These are phyloP conservation scores for Schizophyllum commune DNA, from an alignment of 1,284 basidiomycete genomes.

Conservation along the genomic window DNA sequence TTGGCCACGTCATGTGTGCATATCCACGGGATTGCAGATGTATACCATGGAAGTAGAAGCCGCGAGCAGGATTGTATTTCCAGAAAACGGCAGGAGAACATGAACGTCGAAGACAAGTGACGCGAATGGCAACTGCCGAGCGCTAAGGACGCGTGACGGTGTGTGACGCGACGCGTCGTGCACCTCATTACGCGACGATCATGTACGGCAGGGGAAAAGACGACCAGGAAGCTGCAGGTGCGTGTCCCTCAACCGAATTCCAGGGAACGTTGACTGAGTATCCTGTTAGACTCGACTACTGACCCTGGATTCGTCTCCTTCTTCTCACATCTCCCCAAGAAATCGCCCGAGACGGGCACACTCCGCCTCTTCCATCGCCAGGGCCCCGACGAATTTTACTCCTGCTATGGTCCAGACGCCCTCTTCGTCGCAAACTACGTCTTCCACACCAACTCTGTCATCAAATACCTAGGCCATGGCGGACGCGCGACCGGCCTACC, in stretches of 20 bases:
- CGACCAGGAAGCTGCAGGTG: neutral
- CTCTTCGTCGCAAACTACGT: slow-evolving; percentile 81
- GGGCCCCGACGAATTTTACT: slow-evolving; percentile 68
- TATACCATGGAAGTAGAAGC: too few relatives aligned
- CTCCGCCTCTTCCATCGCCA: slow-evolving; percentile 79
- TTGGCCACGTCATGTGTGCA: too few relatives aligned
- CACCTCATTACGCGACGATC: neutral
- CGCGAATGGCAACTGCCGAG: too few relatives aligned
- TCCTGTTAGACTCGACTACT: slow-evolving; percentile 36
- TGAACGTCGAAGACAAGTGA: too few relatives aligned
- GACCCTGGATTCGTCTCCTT: slow-evolving; percentile 77
- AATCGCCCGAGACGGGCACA: slow-evolving; percentile 64
- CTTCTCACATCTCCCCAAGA: slow-evolving; percentile 58
- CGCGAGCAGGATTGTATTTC: too few relatives aligned
- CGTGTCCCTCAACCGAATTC: neutral
- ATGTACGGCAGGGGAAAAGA: neutral
- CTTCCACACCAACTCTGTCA: slow-evolving; percentile 79
- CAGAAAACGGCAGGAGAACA: too few relatives aligned
- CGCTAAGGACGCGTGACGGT: neutral
- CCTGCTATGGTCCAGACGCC: slow-evolving; percentile 86
- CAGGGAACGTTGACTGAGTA: neutral
- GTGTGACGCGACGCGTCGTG: neutral
- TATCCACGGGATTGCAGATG: too few relatives aligned
- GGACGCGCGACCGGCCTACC: slow-evolving; percentile 56
- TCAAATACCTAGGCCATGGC: slow-evolving; percentile 72